Base-by-base conservation (phyloP, 1,284 basidiomycete species). In the Cystobasidium sp. region DNA sequence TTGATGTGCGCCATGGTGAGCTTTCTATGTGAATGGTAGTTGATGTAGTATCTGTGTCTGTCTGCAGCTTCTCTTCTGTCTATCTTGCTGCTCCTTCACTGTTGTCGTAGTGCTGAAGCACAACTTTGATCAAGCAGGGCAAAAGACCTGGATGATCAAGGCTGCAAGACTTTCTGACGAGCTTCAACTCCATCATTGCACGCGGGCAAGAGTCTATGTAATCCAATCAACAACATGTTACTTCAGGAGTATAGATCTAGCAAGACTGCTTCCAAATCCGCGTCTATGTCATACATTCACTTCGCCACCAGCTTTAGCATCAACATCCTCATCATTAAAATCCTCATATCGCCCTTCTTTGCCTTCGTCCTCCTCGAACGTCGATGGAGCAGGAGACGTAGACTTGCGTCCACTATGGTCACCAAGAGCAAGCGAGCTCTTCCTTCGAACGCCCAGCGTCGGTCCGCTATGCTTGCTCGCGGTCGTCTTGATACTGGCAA, bases 401-500 rank as follows among this genome's bases (percentile, higher is more conserved):
- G 49, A 37, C 6, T n/a, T 52, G 1, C 52, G 51, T 6, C 22
- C 53, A 4, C 31, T 24, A 18, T 66, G 49, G 10, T 39, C 55
- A 6, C 66, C 66, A 39, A 68, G 41, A 41, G 39, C 18, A 3
- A 73, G 70, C 24, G 59, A 64, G 52, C 70, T 73, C 52, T 73
- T 73, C 24, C 70, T 51, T 3, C 70, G 49, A 2, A 66, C 52
- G 16, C 70, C 70, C 5, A 56, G 24, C 1, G 31, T 46, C 24
- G 51, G 62, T 14, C 39, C 51, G 9, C 51, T 43, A n/a, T 62
- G 62, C 52, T 46, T 73, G 39, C 61, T 44, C 16, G 62, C 24
- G 6, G 53, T 62, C 20, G 56, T 69, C 67, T 74, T 71, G 52
- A 75, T 80, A 31, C 72, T 75, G 20, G 79, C 76, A 0, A 78